Percentiles rank a stretch among this genome's conserved stretches.
phyloP scores from a whole-genome alignment of 805 yeast species.

The Wickerhamiella kurtzmanii region DNA sequence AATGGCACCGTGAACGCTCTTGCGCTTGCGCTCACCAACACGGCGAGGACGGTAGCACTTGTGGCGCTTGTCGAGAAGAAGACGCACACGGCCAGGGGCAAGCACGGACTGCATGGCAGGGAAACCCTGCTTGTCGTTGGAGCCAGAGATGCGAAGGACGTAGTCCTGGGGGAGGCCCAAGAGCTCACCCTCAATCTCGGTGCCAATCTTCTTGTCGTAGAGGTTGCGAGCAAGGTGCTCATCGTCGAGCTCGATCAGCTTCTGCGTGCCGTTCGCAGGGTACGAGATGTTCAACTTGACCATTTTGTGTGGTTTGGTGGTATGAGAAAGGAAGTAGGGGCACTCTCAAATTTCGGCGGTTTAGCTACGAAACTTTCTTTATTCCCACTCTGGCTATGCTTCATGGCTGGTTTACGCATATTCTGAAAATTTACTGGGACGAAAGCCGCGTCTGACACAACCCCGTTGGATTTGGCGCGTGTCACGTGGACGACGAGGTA shows the following conservation, averaged over 20 bases:
- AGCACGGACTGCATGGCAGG: constrained; percentile 99
- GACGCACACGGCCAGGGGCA: constrained; percentile 98
- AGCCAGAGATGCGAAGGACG: constrained; percentile 97
- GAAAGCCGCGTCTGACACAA: background rate
- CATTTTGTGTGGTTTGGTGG: constrained; percentile 9
- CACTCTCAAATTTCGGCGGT: background rate
- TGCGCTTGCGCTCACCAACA: constrained; percentile 99
- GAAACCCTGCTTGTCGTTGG: constrained; percentile 99
- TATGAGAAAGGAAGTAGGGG: constrained; percentile 7
- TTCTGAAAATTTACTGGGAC: constrained; percentile 11
- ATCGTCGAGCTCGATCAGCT: constrained; percentile 94
- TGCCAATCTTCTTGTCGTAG: constrained; percentile 99
- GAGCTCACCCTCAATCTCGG: constrained; percentile 97
- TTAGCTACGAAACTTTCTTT: background rate
- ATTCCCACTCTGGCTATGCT: background rate
- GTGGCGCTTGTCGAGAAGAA: constrained; percentile 83
- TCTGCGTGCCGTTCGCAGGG: constrained; percentile 99
- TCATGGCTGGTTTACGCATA: constrained; percentile 4
- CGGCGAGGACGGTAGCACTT: constrained; percentile 99
- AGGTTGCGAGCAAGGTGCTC: constrained; percentile 97
- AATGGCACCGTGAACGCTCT: constrained; percentile 99
- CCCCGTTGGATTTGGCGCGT: background rate
- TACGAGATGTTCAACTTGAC: constrained; percentile 92
- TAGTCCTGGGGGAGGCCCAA: constrained; percentile 99
- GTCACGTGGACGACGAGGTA: background rate